A percentile compares a stretch with the other conserved stretches of the same genome.
Evolutionary conservation across 1,284 basidiomycete genomes (phyloP).

Genomic region (Austroboletus novae-zelandiae): DNA sequence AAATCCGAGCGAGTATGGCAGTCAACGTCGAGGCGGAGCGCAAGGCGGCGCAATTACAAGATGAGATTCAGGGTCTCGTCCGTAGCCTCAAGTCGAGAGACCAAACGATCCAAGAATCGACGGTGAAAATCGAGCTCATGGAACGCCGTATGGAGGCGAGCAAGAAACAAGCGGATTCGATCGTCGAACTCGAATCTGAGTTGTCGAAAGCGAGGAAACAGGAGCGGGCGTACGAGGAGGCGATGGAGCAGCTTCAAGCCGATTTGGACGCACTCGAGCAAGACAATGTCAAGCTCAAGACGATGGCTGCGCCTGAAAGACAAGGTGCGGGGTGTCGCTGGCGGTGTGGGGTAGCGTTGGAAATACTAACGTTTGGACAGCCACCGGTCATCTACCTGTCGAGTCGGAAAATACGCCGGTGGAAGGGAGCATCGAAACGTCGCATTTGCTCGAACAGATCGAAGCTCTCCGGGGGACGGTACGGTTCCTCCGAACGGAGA

Average conservation of each 20-base stretch:
- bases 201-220: conserved; percentile 81
- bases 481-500: conserved; percentile 87
- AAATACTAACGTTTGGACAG: conserved; percentile 23
- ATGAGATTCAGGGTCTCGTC: conserved; percentile 85
- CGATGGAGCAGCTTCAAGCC: conserved; percentile 88
- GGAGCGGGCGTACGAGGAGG: conserved; percentile 87
- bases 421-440: conserved; percentile 81
- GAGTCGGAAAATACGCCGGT: conserved; percentile 64
- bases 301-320: conserved; percentile 59
- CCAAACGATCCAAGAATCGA: conserved; percentile 84
- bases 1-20: conserved; percentile 80
- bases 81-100: conserved; percentile 85
- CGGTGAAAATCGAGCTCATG: conserved; percentile 93
- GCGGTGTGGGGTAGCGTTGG: background rate
- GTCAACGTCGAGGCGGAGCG: conserved; percentile 92
- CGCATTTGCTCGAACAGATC: conserved; percentile 85
- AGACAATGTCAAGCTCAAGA: conserved; percentile 83
- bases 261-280: conserved; percentile 87
- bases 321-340: conserved; percentile 51
- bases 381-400: conserved; percentile 46
- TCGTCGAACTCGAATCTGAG: conserved; percentile 79
- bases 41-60: conserved; percentile 80
- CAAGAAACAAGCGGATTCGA: conserved; percentile 85
- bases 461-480: conserved; percentile 89
- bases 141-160: conserved; percentile 88